Evolutionary conservation across 2,329 filamentous ascomycete species (phyloP), one percentile per base, ranked within the genome.

Genomic region (Chaetothyriales sp.): DNA sequence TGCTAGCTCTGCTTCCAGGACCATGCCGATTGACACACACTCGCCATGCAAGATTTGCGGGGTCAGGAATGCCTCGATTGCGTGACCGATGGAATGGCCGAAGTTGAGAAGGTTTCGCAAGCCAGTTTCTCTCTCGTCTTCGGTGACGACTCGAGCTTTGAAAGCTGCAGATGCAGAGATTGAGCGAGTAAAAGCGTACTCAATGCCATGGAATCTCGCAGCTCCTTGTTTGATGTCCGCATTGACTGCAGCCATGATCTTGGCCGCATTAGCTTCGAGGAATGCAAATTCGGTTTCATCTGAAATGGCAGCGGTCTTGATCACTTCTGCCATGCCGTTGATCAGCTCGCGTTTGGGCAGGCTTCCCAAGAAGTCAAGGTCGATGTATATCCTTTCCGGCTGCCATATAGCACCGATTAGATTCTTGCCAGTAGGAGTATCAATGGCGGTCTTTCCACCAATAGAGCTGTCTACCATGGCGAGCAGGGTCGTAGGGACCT

Each of bases 381-480:
- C 92, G 61, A 98, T 89, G 69, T 95, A 98, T 59, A 97, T 89
- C 57, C 88, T 82, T 63, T 85, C 78, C 4, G 92, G 92, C 67
- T 98, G 92, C 89, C 90, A 97, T 70, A 98, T 97, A 33, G 90
- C 82, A 3, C 92, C 92, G 52, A 98, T 82, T 56, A 98, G 72
- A 66, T 98, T 98, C 76, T 98, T 98, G 55, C 92, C 92, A 66
- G 89, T 80, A 6, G 90, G 89, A 0, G 88, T 94, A 66, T 98
- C 92, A 67, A 98, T 97, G 52, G 92, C 92, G 8, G 92, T 98
- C 76, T 98, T 98, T 57, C 92, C 92, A 56, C 92, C 92, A 65
- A 98, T 97, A 40, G 89, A 95, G 46, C 90, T 97, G 70, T 98
- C 92, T 44, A 98, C 92, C 92, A 98, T 98, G 58, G 92, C 82